phyloP scores from a whole-genome alignment of 805 yeast species.

The Cyberlindnera nakhonratchasimensis region DNA sequence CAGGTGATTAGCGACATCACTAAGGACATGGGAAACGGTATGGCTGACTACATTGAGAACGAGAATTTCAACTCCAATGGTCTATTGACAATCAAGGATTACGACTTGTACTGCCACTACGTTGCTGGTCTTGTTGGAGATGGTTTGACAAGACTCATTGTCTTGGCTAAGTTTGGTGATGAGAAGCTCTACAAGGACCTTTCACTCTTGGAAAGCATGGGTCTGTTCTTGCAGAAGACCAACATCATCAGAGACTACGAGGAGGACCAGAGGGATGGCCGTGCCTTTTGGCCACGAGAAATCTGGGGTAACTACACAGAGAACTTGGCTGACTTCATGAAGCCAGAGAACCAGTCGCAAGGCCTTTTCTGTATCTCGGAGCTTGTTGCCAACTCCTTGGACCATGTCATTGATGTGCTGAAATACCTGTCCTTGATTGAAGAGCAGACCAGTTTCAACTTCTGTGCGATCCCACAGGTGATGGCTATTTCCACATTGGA shows the following conservation, averaged over 20 bases:
- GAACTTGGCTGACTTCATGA: conserved; percentile 54
- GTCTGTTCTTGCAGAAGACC: conserved; percentile 90
- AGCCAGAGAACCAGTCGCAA: conserved; percentile 41
- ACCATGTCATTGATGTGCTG: conserved; percentile 73
- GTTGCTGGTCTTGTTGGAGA: conserved; percentile 99
- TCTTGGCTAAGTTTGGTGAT: conserved; percentile 69
- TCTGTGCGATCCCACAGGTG: conserved; percentile 97
- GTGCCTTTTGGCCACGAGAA: conserved; percentile 96
- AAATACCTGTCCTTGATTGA: conserved; percentile 69
- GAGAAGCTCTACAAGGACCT: conserved; percentile 49
- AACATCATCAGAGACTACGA: conserved; percentile 93
- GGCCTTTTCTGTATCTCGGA: conserved; percentile 81
- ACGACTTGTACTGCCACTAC: conserved; percentile 89
- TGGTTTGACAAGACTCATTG: conserved; percentile 82
- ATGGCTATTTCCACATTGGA: conserved; percentile 97
- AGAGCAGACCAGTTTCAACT: conserved; percentile 81
- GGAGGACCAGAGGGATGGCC: conserved; percentile 87
- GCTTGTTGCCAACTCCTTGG: conserved; percentile 72
- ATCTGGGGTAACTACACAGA: conserved; percentile 83
- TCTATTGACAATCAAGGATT: conserved; percentile 72
- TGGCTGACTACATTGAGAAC: conserved; percentile 87
- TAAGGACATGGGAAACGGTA: conserved; percentile 89
- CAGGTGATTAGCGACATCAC: conserved; percentile 77
- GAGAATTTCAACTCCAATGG: conserved; percentile 80
- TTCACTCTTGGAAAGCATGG: conserved; percentile 79